Evolutionary conservation across 1,284 basidiomycete species (phyloP).

Genomic region (Puccinia triticina): DNA sequence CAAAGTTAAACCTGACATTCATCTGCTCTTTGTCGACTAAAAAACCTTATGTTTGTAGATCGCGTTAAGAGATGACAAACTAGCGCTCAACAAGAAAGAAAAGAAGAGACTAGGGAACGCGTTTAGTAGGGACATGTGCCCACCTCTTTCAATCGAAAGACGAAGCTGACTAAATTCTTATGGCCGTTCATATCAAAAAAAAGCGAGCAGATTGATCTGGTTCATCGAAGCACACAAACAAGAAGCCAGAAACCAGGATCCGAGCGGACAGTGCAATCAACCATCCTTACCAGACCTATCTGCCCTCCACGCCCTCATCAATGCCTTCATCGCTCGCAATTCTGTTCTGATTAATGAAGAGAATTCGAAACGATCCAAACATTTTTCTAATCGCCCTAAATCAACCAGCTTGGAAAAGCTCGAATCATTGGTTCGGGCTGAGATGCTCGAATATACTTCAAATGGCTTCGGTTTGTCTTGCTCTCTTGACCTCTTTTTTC

Average conservation of each 20-base stretch:
- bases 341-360: background rate
- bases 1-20: background rate
- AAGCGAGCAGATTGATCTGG: conserved; percentile 30
- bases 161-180: conserved; percentile 1
- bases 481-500: background rate
- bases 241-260: background rate
- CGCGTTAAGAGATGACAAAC: conserved; percentile 37
- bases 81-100: conserved; percentile 34
- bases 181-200: conserved; percentile 1
- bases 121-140: background rate
- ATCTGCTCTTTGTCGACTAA: background rate
- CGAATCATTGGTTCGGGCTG: background rate
- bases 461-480: conserved; percentile 36
- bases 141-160: background rate
- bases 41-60: conserved; percentile 20
- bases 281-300: background rate
- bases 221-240: conserved; percentile 22
- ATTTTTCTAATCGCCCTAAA: conserved; percentile 29
- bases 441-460: conserved; percentile 2
- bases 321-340: conserved; percentile 23
- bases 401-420: background rate
- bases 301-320: conserved; percentile 18
- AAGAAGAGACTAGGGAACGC: conserved; percentile 34
- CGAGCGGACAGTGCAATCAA: no score
- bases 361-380: background rate